Evolutionary conservation across 1,284 basidiomycete species (phyloP).

Genomic region (Xanthoconium separans): DNA sequence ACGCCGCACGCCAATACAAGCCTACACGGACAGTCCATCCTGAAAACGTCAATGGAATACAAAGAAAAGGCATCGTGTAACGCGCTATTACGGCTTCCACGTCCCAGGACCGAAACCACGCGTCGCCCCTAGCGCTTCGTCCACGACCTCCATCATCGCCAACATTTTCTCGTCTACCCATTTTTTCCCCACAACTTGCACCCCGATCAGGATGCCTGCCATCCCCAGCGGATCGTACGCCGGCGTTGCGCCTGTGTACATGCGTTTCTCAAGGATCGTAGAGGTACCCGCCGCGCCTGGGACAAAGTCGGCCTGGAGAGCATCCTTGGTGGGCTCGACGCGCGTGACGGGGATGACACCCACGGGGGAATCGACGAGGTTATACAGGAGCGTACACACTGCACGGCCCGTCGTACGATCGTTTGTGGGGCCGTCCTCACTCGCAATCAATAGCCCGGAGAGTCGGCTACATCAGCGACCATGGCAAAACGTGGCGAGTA

Average conservation of each 20-base stretch:
- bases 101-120: slow-evolving; percentile 53
- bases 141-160: slow-evolving; percentile 79
- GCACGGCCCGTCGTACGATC: slow-evolving; percentile 67
- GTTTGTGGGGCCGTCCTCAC: slow-evolving; percentile 70
- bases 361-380: slow-evolving; percentile 76
- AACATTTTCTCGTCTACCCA: slow-evolving; percentile 90
- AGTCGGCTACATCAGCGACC: slow-evolving; percentile 68
- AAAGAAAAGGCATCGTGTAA: background rate
- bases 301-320: slow-evolving; percentile 58
- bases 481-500: slow-evolving; percentile 67
- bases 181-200: slow-evolving; percentile 77
- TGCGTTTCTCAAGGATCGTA: slow-evolving; percentile 50
- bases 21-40: background rate
- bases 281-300: slow-evolving; percentile 46
- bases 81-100: slow-evolving; percentile 19
- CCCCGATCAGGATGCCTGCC: slow-evolving; percentile 78
- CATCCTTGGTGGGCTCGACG: slow-evolving; percentile 67
- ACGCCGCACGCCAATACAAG: too few relatives aligned
- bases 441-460: slow-evolving; percentile 71
- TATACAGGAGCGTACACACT: slow-evolving; percentile 57
- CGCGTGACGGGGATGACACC: slow-evolving; percentile 80
- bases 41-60: slow-evolving; percentile 7
- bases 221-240: slow-evolving; percentile 73
- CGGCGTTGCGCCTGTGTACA: slow-evolving; percentile 53
- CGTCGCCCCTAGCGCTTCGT: slow-evolving; percentile 56